Percentiles rank a stretch among this genome's conserved stretches.
Evolutionary conservation across 176 grass and related monocot species (phyloP).

Genomic region (Ensete glaucum): DNA sequence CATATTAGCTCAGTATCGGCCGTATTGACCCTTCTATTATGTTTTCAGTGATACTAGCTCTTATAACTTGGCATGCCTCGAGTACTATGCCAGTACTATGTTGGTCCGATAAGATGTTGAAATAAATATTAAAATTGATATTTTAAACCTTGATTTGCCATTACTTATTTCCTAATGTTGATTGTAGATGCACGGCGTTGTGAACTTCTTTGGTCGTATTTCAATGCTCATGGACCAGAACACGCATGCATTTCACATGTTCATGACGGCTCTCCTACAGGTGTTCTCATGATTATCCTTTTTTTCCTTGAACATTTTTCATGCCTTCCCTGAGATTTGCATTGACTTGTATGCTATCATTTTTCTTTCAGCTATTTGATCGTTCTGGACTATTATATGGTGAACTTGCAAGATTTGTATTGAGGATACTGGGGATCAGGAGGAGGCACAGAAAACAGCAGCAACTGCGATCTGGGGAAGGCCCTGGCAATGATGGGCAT

Average conservation of each 20-base stretch:
- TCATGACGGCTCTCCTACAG: conserved; percentile 27
- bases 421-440: conserved; percentile 10
- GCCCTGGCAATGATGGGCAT: no score
- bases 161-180: not conserved
- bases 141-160: not conserved
- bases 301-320: no score
- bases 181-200: conserved; percentile 73
- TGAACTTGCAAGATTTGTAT: conserved; percentile 23
- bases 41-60: no score
- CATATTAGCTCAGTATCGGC: no score
- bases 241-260: conserved; percentile 26
- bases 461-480: not conserved
- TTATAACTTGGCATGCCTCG: no score
- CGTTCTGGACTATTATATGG: conserved; percentile 21
- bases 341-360: no score
- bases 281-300: not conserved
- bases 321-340: not conserved
- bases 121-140: not conserved
- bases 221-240: conserved; percentile 32
- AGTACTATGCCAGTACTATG: no score
- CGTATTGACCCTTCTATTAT: no score
- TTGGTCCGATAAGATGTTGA: no score
- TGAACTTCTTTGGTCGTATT: conserved; percentile 89
- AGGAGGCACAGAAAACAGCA: not conserved
- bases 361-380: conserved; percentile 13